These are phyloP conservation scores for Drechslerella coelobrocha DNA, from an alignment of 2,329 filamentous ascomycete genomes.

Conservation along the genomic window DNA sequence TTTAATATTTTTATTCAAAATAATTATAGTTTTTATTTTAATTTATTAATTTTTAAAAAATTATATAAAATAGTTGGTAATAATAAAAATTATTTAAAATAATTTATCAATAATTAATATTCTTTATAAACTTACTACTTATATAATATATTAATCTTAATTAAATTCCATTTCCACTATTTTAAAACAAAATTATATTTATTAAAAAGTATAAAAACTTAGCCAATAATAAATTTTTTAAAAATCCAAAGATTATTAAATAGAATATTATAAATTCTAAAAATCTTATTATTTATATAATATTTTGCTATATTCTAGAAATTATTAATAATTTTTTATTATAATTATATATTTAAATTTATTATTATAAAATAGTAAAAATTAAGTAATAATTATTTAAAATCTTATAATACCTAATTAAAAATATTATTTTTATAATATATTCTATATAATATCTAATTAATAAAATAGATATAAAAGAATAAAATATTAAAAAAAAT, in stretches of 20 bases:
- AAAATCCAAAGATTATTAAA: neutral
- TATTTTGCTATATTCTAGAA: neutral
- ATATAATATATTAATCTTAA: no score
- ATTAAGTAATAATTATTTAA: no score
- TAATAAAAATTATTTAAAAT: constrained; percentile 5
- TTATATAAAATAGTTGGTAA: neutral
- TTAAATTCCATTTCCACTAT: no score
- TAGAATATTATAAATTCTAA: neutral
- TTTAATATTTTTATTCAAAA: neutral
- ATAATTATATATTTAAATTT: neutral
- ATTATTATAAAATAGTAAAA: no score
- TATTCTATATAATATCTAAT: no score
- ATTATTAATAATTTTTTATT: constrained; percentile 4
- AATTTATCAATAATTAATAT: neutral
- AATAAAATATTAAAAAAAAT: no score
- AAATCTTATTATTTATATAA: constrained; percentile 3
- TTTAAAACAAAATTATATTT: no score
- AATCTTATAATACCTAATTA: no score
- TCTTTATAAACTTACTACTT: no score
- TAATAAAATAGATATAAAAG: no score
- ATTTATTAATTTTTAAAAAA: neutral
- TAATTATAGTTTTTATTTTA: neutral
- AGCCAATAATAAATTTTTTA: neutral
- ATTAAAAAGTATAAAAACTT: neutral
- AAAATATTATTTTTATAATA: no score